These are phyloP conservation scores for Obelidium mucronatum DNA, from an alignment of 192 early-diverging fungal species.

Conservation along the genomic window DNA sequence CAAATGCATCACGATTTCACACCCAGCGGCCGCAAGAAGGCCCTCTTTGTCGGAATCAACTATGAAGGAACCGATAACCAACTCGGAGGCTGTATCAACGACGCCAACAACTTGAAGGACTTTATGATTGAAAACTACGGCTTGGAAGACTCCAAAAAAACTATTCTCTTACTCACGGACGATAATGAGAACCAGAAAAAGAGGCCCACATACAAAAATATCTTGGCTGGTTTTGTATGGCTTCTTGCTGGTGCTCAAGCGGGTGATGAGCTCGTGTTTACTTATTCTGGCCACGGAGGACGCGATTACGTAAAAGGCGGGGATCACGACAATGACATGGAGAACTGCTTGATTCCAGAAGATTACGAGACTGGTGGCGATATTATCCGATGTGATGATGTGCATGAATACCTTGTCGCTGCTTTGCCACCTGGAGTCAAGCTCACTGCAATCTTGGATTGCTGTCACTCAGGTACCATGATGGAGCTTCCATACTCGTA, in stretches of 20 bases:
- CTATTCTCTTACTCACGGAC: slow-evolving; percentile 23
- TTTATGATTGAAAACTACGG: slow-evolving; percentile 20
- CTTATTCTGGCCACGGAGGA: slow-evolving; percentile 67
- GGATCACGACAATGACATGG: slow-evolving; percentile 39
- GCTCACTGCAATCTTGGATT: slow-evolving; percentile 78
- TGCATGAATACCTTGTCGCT: slow-evolving; percentile 68
- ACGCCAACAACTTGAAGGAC: slow-evolving; percentile 30
- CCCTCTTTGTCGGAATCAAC: slow-evolving; percentile 45
- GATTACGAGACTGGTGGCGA: slow-evolving; percentile 78
- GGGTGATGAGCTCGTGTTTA: slow-evolving; percentile 55
- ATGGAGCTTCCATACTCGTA: slow-evolving; percentile 53
- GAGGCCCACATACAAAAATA: slow-evolving; percentile 56
- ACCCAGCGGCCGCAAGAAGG: slow-evolving; percentile 34
- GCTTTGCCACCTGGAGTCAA: slow-evolving; percentile 73
- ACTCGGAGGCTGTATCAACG: slow-evolving; percentile 41
- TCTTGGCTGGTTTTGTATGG: slow-evolving; percentile 57
- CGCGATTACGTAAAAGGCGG: slow-evolving; percentile 52
- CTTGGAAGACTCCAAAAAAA: neutral
- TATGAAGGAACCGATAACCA: slow-evolving; percentile 33
- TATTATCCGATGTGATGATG: slow-evolving; percentile 73
- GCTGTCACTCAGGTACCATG: slow-evolving; percentile 63
- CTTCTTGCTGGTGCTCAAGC: slow-evolving; percentile 53
- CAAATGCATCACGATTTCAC: neutral
- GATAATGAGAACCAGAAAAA: neutral
- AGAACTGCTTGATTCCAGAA: slow-evolving; percentile 73